A percentile compares a stretch with the other conserved stretches of the same genome.
phyloP scores from a whole-genome alignment of 176 grass and related monocot species.

The Pontederia paniculata region DNA sequence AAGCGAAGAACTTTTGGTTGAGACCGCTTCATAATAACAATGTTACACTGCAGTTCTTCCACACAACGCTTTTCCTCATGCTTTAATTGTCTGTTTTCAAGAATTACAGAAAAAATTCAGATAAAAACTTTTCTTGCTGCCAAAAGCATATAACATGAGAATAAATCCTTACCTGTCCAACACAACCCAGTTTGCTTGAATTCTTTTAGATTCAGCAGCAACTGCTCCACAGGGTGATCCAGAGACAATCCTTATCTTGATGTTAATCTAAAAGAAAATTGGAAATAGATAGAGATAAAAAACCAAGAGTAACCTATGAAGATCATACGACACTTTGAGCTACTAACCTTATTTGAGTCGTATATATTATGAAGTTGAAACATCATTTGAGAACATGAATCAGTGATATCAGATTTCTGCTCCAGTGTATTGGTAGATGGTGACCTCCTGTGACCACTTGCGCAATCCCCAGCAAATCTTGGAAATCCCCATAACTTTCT shows the following conservation, averaged over 20 bases:
- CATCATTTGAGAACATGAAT: conserved; percentile 73
- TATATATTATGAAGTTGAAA: conserved; percentile 51
- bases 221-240: conserved; percentile 75
- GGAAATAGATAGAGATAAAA: not conserved
- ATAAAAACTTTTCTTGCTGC: not conserved
- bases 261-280: conserved; percentile 50
- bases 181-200: conserved; percentile 95
- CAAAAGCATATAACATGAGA: not conserved
- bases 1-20: conserved; percentile 96
- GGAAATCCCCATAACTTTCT: conserved; percentile 95
- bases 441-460: conserved; percentile 70
- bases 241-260: conserved; percentile 79
- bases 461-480: conserved; percentile 77
- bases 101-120: conserved; percentile 6
- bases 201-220: conserved; percentile 70
- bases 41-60: conserved; percentile 95
- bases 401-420: conserved; percentile 77
- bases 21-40: conserved; percentile 93
- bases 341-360: conserved; percentile 72
- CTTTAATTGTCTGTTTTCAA: conserved; percentile 57
- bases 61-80: conserved; percentile 87
- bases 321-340: not conserved
- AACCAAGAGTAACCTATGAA: conserved; percentile 7
- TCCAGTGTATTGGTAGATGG: conserved; percentile 35
- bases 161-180: conserved; percentile 71